Percentiles rank a stretch among this genome's conserved stretches.
These are phyloP conservation scores for Lachnellula cervina DNA, from an alignment of 2,329 filamentous ascomycete genomes.

Conservation along the genomic window DNA sequence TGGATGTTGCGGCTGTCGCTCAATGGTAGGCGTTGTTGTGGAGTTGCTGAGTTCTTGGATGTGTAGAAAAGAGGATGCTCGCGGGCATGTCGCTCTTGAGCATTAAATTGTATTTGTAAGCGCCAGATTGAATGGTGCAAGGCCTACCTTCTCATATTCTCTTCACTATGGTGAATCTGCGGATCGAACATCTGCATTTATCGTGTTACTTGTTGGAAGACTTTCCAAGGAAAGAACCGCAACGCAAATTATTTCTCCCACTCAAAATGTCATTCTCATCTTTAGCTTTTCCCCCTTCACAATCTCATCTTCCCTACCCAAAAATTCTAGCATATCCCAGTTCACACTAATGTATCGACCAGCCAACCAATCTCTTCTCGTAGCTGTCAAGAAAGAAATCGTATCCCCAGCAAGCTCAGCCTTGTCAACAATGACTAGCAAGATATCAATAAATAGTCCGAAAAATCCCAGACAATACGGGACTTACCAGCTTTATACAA, in stretches of 20 bases:
- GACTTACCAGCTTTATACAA: constrained; percentile 21
- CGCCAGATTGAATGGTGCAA: too few relatives aligned
- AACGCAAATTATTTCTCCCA: background rate
- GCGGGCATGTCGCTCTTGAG: too few relatives aligned
- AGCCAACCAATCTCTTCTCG: constrained; percentile 42
- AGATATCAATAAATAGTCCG: constrained; percentile 1
- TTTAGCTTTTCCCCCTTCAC: constrained; percentile 33
- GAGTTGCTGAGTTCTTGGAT: too few relatives aligned
- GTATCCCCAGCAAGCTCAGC: constrained; percentile 39
- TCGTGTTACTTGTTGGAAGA: background rate
- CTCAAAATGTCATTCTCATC: constrained; percentile 28
- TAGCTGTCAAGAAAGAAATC: constrained; percentile 38
- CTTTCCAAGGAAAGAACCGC: background rate
- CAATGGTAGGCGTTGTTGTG: too few relatives aligned
- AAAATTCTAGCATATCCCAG: constrained; percentile 45
- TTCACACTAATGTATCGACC: constrained; percentile 40
- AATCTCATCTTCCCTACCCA: constrained; percentile 39
- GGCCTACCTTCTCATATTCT: too few relatives aligned
- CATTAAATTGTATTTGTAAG: too few relatives aligned
- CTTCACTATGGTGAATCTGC: too few relatives aligned
- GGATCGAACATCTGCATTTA: too few relatives aligned
- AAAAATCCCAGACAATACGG: background rate
- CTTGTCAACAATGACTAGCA: constrained; percentile 32
- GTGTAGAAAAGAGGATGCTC: too few relatives aligned
- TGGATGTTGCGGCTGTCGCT: too few relatives aligned